Base-by-base conservation (phyloP, 1,139 yeast genomes). In the Geotrichum candidum region DNA sequence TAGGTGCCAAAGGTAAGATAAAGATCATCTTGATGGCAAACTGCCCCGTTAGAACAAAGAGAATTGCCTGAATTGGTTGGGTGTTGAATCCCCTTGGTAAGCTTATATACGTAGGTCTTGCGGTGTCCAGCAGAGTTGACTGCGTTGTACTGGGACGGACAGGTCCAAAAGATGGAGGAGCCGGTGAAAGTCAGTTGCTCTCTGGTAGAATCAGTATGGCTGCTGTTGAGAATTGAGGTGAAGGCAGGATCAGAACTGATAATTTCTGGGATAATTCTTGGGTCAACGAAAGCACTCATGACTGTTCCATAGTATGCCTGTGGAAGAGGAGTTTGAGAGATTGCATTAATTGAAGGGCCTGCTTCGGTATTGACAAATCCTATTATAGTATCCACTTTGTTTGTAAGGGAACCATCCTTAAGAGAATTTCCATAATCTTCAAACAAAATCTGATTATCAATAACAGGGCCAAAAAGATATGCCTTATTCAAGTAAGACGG, bases 1-100 rank as follows among this genome's bases (percentile, higher is more conserved):
- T 64, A 71, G 2, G 73, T 72, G 11, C 75, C 75, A 64, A 72
- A 72, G 3, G 70, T 65, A 13, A 69, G 65, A 50, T 67, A 68
- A 31, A 72, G 59, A 58, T 73, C 76, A 53, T 72, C 73, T 59
- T 72, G 70, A 57, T 73, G 76, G 62, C 76, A 73, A 3, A 72
- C 75, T 3, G 61, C 61, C 22, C 59, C 63, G n/a, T 56, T 45
- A n/a, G 29, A 15, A 61, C 76, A 73, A 38, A 69, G 65, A 0
- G 64, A n/a, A 6, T 57, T 50, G 0, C 58, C 65, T 5, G 55
- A 60, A 56, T 68, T 66, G 53, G 64, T 62, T 7, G 72, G 68
- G 54, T 71, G 67, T 27, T 65, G 67, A 31, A 73, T 73, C 3
- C 76, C 76, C 31, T 64, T 56, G 7, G 63, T 65, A 54, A 73